Evolutionary conservation across 805 yeast species (phyloP), one percentile per base, ranked within the genome.

Genomic region (Grigorovia yakushimaensis): DNA sequence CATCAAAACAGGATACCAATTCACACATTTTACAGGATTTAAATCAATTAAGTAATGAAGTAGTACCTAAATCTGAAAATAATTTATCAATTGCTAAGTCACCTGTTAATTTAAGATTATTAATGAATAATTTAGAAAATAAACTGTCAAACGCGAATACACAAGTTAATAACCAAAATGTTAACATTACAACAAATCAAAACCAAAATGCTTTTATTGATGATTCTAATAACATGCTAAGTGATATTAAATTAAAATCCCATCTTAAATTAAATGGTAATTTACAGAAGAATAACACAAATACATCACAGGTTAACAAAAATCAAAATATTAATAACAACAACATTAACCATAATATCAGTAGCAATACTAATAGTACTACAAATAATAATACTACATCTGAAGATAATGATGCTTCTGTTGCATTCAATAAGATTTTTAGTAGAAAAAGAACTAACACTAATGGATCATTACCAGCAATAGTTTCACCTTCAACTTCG

Each of bases 381-480:
- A 41, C 7, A 8, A 20, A 19, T 23, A 24, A 15, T 47, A 43
- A 17, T 15, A 23, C 17, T 36, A 20, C 20, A 3, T 44, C 41
- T 24, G 66, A 62, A 46, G 67, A 63, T 41, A 64, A 64, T 49
- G 68, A 64, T 51, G 68, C 68, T 4, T 60, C 67, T 7, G 54
- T 63, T 24, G 68, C 67, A 47, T 64, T 64, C 41, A 61, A 61
- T 45, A 64, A 62, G 45, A 55, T 64, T 55, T 61, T 63, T 46
- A 55, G 60, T n/a, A 55, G 59, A 48, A 63, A 60, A 47, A 54
- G 61, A 47, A 53, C 63, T 42, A 60, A 59, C 46, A 61, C 62
- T 43, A 54, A 54, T 51, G 61, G 59, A 51, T 60, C 68, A 49
- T 58, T 38, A 47, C 21, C 43, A 43, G 7, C 43, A 20, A 24